Percentiles rank a stretch among this genome's conserved stretches.
Evolutionary conservation across 352 stramenopile genomes (phyloP).

Genomic region (Globisporangium middletonii): DNA sequence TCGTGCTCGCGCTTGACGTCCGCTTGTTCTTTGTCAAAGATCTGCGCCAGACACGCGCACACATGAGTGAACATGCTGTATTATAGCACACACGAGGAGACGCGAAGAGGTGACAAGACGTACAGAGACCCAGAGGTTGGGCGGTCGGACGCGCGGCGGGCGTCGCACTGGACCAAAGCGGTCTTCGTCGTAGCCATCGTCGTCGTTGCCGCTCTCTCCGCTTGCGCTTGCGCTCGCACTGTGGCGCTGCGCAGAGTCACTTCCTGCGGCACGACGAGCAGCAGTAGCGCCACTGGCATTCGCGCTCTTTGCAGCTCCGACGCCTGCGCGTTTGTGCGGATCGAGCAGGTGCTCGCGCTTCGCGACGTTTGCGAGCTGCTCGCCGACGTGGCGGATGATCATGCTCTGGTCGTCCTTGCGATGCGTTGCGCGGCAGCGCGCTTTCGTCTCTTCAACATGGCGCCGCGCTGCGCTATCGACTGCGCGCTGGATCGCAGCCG

Average conservation of each 20-base stretch:
- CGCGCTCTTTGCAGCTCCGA: not conserved
- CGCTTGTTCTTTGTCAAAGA: conserved; percentile 54
- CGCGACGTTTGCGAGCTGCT: conserved; percentile 47
- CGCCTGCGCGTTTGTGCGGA: conserved; percentile 5
- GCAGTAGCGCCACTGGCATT: no score
- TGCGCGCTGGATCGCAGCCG: conserved; percentile 27
- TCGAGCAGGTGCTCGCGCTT: conserved; percentile 6
- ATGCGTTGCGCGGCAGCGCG: conserved; percentile 14
- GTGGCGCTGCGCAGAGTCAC: no score
- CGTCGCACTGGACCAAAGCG: conserved; percentile 42
- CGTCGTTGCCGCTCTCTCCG: conserved; percentile 4
- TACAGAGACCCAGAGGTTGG: conserved; percentile 54
- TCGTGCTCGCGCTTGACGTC: conserved; percentile 50
- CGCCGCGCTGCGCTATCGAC: conserved; percentile 20
- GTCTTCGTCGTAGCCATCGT: conserved; percentile 56
- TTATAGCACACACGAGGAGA: not conserved
- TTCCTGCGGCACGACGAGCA: no score
- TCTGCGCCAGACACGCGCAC: conserved; percentile 10
- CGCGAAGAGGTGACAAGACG: conserved; percentile 1
- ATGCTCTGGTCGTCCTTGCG: conserved; percentile 27
- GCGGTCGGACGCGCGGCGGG: conserved; percentile 33
- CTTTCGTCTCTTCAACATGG: conserved; percentile 30
- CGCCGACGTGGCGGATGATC: conserved; percentile 57
- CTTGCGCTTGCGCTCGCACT: not conserved
- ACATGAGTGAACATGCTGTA: not conserved